Base-by-base conservation (phyloP, 495 filamentous ascomycete species). In the Lepraria neglecta region DNA sequence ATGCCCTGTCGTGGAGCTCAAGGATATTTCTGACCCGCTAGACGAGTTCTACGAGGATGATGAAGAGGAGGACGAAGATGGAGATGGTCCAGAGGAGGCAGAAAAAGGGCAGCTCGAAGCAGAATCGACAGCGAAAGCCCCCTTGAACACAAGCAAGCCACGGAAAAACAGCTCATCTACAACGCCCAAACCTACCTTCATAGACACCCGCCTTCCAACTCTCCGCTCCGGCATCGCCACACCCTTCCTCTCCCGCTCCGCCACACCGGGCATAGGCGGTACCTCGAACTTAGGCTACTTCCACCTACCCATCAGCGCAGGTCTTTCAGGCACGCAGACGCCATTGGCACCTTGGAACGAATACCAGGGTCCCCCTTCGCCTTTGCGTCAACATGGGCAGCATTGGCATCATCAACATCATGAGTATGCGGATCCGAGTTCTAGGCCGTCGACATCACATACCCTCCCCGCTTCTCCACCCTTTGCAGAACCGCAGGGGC, bases 41-140 rank as follows among this genome's bases (percentile, higher is more conserved):
- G 83, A 90, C 3, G 94, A 97, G 64, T 99, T 99, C 69, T 99
- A 99, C 76, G 95, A 97, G 67, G 88, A 90, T 65, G 87, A 90
- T 52, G 78, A 74, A 15, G 72, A 76, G 1, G 76, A 76, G n/a
- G 59, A 71, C 6, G 74, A 59, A 24, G 77, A 72, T 55, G 76
- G 74, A n/a, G 64, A 65, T 33, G 61, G 58, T 31, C 61, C 35
- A 60, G 42, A 46, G 21, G 47, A 58, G 7, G 65, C 47, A 50
- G 42, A 64, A 28, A 35, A 52, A 6, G 27, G 28, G 24, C 48
- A 27, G 15, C 48, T 52, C 27, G 3, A 7, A 0, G 1, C 48
- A 0, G 2, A 10, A 7, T 31, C 28, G 31, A 4, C 15, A 33
- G 28, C 30, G 9, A 19, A 21, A 27, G 19, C 46, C 6, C 24